Percentiles rank a stretch among this genome's conserved stretches.
These are phyloP conservation scores for Camelina sativa DNA, from an alignment of 345 rosid genomes.

Conservation along the genomic window DNA sequence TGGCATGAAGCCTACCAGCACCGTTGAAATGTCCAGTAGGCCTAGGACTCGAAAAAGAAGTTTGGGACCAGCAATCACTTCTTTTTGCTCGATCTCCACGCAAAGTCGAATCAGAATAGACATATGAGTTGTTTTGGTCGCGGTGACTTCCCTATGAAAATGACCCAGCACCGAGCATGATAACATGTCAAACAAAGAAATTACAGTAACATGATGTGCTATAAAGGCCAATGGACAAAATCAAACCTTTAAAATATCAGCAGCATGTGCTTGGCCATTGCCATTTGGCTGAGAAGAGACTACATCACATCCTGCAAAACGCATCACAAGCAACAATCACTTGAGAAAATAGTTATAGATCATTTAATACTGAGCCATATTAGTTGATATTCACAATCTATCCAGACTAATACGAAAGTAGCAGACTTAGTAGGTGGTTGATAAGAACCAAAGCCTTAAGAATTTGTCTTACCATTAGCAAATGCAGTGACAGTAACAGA, in stretches of 20 bases:
- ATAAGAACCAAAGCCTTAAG: neutral
- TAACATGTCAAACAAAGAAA: constrained; percentile 27
- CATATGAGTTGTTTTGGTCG: constrained; percentile 53
- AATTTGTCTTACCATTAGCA: constrained; percentile 37
- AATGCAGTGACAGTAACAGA: constrained; percentile 23
- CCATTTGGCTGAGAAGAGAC: constrained; percentile 46
- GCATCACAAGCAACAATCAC: constrained; percentile 25
- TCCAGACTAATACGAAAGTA: neutral
- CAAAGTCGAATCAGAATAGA: constrained; percentile 55
- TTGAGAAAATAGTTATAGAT: constrained; percentile 4
- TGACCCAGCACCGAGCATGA: constrained; percentile 19
- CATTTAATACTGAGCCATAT: constrained; percentile 4
- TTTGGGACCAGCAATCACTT: constrained; percentile 45
- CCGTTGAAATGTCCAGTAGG: constrained; percentile 30
- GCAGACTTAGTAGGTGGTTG: neutral
- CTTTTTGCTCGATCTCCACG: constrained; percentile 49
- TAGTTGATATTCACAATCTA: constrained; percentile 4
- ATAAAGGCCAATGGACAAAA: constrained; percentile 23
- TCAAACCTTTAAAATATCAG: constrained; percentile 52
- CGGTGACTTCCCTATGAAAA: constrained; percentile 50
- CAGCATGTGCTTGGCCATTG: constrained; percentile 49
- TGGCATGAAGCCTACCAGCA: constrained; percentile 44
- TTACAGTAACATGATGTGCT: neutral
- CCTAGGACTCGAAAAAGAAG: constrained; percentile 44
- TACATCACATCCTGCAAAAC: constrained; percentile 57